Percentiles rank a stretch among this genome's conserved stretches.
These are phyloP conservation scores for Azolla pinnata DNA, from an alignment of 75 land plant genomes.

Conservation along the genomic window DNA sequence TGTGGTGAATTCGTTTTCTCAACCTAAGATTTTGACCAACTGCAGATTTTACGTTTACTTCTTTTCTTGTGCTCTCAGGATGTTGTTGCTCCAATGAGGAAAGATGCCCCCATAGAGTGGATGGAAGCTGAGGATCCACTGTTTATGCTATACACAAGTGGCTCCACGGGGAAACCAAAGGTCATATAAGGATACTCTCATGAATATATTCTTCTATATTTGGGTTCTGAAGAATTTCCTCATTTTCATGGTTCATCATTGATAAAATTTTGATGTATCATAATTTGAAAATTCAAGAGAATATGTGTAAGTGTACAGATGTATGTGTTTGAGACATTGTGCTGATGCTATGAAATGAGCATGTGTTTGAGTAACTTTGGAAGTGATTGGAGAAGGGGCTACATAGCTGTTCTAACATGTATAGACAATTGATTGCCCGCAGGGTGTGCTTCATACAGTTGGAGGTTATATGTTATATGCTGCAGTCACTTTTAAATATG, in stretches of 20 bases:
- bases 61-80: constrained; percentile 7
- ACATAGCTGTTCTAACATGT: too few species aligned
- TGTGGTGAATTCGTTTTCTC: too few species aligned
- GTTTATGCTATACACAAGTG: constrained; percentile 23
- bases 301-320: too few species aligned
- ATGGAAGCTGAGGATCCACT: constrained; percentile 26
- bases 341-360: too few species aligned
- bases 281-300: too few species aligned
- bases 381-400: too few species aligned
- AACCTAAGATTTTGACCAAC: too few species aligned
- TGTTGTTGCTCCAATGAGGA: background rate
- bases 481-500: constrained; percentile 15
- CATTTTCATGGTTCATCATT: too few species aligned
- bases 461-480: constrained; percentile 25
- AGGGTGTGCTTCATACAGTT: constrained; percentile 24
- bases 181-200: background rate
- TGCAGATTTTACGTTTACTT: background rate
- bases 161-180: constrained; percentile 27
- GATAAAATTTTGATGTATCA: too few species aligned
- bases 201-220: background rate
- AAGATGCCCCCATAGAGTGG: constrained; percentile 11
- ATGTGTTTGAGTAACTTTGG: too few species aligned
- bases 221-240: background rate
- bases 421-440: too few species aligned
- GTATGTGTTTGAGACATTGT: too few species aligned